phyloP scores from a whole-genome alignment of 2,329 filamentous ascomycete genomes.

The Domatiomyces catenatus region DNA sequence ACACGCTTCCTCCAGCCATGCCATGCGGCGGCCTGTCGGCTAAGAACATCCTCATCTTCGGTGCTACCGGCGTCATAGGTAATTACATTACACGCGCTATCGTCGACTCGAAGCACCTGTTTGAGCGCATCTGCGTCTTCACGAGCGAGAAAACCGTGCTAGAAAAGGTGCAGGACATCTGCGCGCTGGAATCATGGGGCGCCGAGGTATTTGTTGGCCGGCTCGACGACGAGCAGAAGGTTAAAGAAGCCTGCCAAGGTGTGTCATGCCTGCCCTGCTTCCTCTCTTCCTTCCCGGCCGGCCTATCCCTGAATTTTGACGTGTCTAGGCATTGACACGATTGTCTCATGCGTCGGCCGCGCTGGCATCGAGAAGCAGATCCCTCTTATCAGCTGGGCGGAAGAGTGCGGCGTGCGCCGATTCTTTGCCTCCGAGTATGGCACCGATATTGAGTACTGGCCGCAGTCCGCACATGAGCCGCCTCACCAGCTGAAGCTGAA shows the following conservation, averaged over 20 bases:
- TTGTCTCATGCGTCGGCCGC: constrained; percentile 50
- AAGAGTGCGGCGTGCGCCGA: constrained; percentile 40
- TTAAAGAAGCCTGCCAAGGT: constrained; percentile 42
- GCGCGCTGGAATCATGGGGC: constrained; percentile 31
- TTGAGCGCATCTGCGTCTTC: constrained; percentile 40
- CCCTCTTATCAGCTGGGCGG: constrained; percentile 45
- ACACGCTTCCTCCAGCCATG: constrained; percentile 5
- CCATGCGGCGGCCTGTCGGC: constrained; percentile 7
- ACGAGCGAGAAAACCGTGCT: constrained; percentile 39
- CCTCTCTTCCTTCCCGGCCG: background rate
- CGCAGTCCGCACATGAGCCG: constrained; percentile 43
- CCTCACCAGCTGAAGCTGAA: constrained; percentile 57
- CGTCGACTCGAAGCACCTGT: constrained; percentile 28
- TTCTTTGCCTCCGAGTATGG: constrained; percentile 56
- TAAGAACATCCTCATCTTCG: constrained; percentile 37
- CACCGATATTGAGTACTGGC: constrained; percentile 48
- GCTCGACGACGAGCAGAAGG: constrained; percentile 35
- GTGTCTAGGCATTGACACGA: constrained; percentile 41
- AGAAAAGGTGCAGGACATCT: constrained; percentile 36
- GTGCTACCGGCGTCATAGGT: constrained; percentile 39
- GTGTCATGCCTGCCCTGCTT: background rate
- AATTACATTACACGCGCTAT: constrained; percentile 37
- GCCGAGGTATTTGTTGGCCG: constrained; percentile 43
- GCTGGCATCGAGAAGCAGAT: constrained; percentile 47
- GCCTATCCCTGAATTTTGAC: background rate